Evolutionary conservation across 179 eudicot species (phyloP), one percentile per base, ranked within the genome.

Genomic region (Silene noctiflora): DNA sequence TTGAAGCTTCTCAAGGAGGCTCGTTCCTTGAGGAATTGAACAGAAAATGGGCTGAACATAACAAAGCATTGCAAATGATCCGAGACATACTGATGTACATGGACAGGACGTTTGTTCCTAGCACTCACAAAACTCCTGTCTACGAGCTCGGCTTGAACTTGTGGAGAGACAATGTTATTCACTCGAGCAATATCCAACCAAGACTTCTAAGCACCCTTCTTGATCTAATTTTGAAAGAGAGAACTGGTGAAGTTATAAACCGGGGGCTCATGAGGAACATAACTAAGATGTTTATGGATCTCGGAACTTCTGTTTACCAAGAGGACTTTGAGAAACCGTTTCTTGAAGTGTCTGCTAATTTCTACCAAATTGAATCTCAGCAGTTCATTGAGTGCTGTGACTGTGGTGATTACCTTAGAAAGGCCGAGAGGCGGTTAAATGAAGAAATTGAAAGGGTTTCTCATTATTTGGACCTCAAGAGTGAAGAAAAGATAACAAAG

Each of bases 41-140:
- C 76, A 79, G 84, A 73, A 90, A 91, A 84, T 94, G 98, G 98
- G 39, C 81, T 58, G 97, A 94, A 66, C 97, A 94, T 78, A 91
- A 91, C 74, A 94, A 94, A 75, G 93, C 98, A 60, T 85, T 94
- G 80, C 93, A 94, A 73, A 94, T 94, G 98, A 90, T 94, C 44
- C 87, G 97, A 25, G 97, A 94, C 81, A 94, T 94, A 73, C 80
- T 94, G 48, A 94, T 94, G 98, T 91, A 94, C 87, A 94, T 93
- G 95, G 97, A 91, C 81, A 84, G 97, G 55, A 91, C 98, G 65
- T 93, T 88, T 85, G 89, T 91, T 82, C 97, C 93, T 3, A 85
- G 89, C 87, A 86, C 87, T 51, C 91, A 79, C 77, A 93, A 90
- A 76, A 90, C 90, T 20, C 95, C 97, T 13, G 98, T 93, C 77